Base-by-base conservation (phyloP, 768 basidiomycete species). In the Podaxis pistillaris region DNA sequence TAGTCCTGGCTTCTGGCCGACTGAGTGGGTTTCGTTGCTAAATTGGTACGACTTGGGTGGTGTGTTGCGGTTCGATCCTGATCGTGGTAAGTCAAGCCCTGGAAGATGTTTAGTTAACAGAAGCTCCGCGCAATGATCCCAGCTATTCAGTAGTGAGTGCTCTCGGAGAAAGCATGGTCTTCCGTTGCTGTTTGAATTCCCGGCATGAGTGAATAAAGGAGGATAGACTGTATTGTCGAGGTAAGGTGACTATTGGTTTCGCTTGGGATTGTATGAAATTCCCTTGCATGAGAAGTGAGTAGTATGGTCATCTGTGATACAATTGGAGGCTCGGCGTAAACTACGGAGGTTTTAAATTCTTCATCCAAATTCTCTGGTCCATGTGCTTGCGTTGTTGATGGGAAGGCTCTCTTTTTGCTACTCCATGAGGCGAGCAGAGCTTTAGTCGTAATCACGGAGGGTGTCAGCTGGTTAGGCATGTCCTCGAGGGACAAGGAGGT, bases 81-180 rank as follows among this genome's bases (percentile, higher is more conserved):
- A 44, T 30, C 28, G 15, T 30, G 40, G 56, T 44, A 57, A 17
- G 38, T 6, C 24, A 24, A 17, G 40, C 56, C 40, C 56, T 24
- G 44, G 56, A 41, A 24, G 44, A 46, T 19, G 44, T 46, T 17
- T 9, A 17, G n/a, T 19, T 46, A 8, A 19, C n/a, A 44, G 19
- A 46, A 46, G 44, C 7, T 46, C 44, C 6, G 19, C 44, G 44
- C 44, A 46, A 19, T 46, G 30, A 49, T 49, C 46, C 46, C 46
- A 37, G 46, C 22, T 22, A 49, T 52, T n/a, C 22, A 22, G 12
- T 26, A 24, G 15, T 1, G 41, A 44, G 8, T 44, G 13, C 12
- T 52, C 58, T 41, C 58, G 58, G 58, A 60, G 58, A 53, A 60
- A 51, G 11, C 15, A 13, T 24, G 26, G 4, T 60, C 36, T 28